Percentiles rank a stretch among this genome's conserved stretches.
These are phyloP conservation scores for Bothriochloa decipiens DNA, from an alignment of 176 grass and related monocot genomes.

Conservation along the genomic window DNA sequence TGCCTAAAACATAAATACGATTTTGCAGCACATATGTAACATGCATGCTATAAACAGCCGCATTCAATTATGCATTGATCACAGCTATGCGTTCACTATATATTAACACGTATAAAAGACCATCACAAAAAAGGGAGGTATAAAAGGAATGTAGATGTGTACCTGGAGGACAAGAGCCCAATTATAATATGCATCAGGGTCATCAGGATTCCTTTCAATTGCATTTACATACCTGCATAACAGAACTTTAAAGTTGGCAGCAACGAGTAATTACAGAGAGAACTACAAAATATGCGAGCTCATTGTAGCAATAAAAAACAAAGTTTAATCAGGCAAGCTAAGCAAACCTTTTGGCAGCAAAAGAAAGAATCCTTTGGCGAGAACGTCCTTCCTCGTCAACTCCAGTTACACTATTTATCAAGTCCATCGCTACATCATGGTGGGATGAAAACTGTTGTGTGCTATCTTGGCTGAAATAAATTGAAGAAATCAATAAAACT, in stretches of 20 bases:
- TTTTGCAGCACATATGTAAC: conserved; percentile 7
- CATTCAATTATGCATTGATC: conserved; percentile 18
- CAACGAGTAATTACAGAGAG: conserved; percentile 21
- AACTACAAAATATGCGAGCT: conserved; percentile 1
- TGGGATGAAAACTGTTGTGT: conserved; percentile 54
- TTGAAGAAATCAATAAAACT: conserved; percentile 26
- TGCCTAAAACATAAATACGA: conserved; percentile 6
- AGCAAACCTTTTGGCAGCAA: conserved; percentile 94
- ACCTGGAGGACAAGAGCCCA: conserved; percentile 99
- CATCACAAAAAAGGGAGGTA: neutral
- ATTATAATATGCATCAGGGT: conserved; percentile 98
- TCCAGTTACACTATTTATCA: conserved; percentile 96
- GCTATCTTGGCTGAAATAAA: conserved; percentile 70
- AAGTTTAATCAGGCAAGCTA: conserved; percentile 17
- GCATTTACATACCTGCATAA: conserved; percentile 83
- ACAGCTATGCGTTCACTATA: conserved; percentile 23
- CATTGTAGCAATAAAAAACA: conserved; percentile 13
- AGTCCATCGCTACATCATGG: conserved; percentile 85
- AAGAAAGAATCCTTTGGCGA: conserved; percentile 96
- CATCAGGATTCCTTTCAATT: conserved; percentile 95
- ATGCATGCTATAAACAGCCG: conserved; percentile 17
- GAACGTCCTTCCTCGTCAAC: conserved; percentile 94
- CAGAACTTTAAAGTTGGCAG: conserved; percentile 19
- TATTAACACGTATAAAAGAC: conserved; percentile 6
- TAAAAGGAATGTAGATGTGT: conserved; percentile 31